Evolutionary conservation across 2,329 filamentous ascomycete genomes (phyloP).

Genomic region (Neoarthrinium moseri): DNA sequence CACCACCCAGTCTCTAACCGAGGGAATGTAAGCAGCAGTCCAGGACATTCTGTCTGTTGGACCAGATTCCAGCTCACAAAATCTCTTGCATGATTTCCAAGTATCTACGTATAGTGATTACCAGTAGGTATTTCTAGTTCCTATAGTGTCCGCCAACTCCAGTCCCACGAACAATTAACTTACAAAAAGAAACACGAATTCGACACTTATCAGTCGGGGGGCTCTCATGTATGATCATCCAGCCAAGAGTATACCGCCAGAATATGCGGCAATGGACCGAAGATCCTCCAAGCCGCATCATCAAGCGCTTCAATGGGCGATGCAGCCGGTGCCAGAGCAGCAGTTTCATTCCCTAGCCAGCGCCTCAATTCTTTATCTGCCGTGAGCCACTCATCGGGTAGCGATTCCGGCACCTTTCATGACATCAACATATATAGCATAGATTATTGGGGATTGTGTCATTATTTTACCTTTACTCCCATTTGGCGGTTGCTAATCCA

Average conservation of each 20-base stretch:
- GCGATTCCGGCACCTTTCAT: not conserved
- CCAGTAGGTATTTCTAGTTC: too few relatives aligned
- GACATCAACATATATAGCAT: too few relatives aligned
- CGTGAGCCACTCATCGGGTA: conserved; percentile 1
- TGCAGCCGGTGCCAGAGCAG: not conserved
- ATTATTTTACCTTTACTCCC: too few relatives aligned
- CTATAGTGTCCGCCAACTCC: too few relatives aligned
- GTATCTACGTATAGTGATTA: too few relatives aligned
- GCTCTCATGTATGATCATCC: not conserved
- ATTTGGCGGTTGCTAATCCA: conserved; percentile 1
- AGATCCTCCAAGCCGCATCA: conserved; percentile 15
- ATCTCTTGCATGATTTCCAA: too few relatives aligned
- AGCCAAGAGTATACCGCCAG: conserved; percentile 15
- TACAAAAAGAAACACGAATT: not conserved
- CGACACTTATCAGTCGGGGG: conserved; percentile 1
- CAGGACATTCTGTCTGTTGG: too few relatives aligned
- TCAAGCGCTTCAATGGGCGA: not conserved
- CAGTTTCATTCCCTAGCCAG: conserved; percentile 5
- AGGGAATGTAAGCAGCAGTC: too few relatives aligned
- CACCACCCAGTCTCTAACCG: too few relatives aligned
- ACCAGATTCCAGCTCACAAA: too few relatives aligned
- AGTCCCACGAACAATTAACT: too few relatives aligned
- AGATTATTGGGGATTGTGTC: too few relatives aligned
- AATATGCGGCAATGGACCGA: conserved; percentile 23
- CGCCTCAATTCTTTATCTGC: conserved; percentile 2